Base-by-base conservation (phyloP, 164 flowering plant genomes). In the Brasenia schreberi region DNA sequence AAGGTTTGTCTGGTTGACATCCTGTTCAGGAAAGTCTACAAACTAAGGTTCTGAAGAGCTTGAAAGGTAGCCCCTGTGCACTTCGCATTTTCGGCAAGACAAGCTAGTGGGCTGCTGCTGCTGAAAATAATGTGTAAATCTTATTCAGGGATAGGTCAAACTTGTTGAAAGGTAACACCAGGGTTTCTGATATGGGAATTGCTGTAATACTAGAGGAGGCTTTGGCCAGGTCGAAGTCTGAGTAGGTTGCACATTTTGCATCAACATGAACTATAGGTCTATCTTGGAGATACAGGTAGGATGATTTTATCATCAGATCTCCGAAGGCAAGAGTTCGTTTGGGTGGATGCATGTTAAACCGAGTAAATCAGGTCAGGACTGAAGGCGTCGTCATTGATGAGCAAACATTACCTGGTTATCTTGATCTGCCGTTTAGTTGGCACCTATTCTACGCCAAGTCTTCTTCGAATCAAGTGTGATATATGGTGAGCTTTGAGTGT, bases 181-280 rank as follows among this genome's bases (percentile, higher is more conserved):
- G 39, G 59, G 68, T 71, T 61, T 59, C 62, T 0, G 73, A 67
- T 66, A 45, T 61, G 49, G 79, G 75, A 59, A 73, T 77, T 68
- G 71, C 74, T 49, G 71, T 76, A 62, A 66, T 71, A 65, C 45
- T 78, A 64, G 64, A 65, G 64, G 71, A 74, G 19, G 45, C 64
- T 59, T 69, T 61, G 14, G 65, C 66, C 62, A 64, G 19, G 17
- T 70, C 10, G 10, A 49, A 14, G 2, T 9, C 56, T 49, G 56
- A 49, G 56, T 9, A 49, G 56, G 56, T 2, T 9, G 56, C 56
- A 49, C 56, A 9, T 49, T 49, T 9, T 49, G 12, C 56, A 49
- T 14, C 56, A 49, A 49, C 56, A 49, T 49, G 56, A 49, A 9
- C 56, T 49, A 9, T 6, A 14, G 56, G 16, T 49, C 56, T 3